Base-by-base conservation (phyloP, 164 flowering plant genomes). In the Dillenia suffruticosa region DNA sequence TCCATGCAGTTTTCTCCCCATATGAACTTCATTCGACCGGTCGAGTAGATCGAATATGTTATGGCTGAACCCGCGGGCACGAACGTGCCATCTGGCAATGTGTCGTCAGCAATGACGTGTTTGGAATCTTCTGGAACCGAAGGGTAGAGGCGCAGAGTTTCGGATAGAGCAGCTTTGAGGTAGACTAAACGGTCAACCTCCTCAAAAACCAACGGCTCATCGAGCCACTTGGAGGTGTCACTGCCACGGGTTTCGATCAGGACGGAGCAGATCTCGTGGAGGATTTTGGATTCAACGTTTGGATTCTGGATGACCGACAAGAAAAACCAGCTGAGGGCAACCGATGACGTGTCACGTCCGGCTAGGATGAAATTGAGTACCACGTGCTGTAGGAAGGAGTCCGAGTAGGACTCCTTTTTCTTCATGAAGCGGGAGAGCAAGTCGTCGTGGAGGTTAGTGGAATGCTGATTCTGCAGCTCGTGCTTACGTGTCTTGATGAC, bases 41-140 rank as follows among this genome's bases (percentile, higher is more conserved):
- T 15, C 2, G 92, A 76, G 57, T 86, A 84, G 9, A 86, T 86
- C 1, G 92, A 84, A 46, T 86, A 86, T 0, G 92, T 86, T 58
- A 86, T 54, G 4, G 79, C 56, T 2, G 92, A 82, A 1, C 92
- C 92, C 0, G 87, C 87, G 3, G 84, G 89, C 7, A 86, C 87
- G 40, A 79, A 77, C 5, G 81, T 75, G 8, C 92, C 92, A 58
- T 78, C 82, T 6, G 89, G 92, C 56, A 86, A 56, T 5, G 66
- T 58, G 40, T 86, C 92, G 44, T 86, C 87, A 5, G 70, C 61
- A 4, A 81, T 46, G 10, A 72, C 87, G 10, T 84, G 84, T 65
- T 86, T 86, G 0, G 92, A 82, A 70, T 86, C 92, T 58, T 86
- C 72, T 7, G 92, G 87, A 52, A 86, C 89, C 2, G 89, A 86